Evolutionary conservation across 2,329 filamentous ascomycete species (phyloP), one percentile per base, ranked within the genome.

Genomic region (Cercospora nicotianae): DNA sequence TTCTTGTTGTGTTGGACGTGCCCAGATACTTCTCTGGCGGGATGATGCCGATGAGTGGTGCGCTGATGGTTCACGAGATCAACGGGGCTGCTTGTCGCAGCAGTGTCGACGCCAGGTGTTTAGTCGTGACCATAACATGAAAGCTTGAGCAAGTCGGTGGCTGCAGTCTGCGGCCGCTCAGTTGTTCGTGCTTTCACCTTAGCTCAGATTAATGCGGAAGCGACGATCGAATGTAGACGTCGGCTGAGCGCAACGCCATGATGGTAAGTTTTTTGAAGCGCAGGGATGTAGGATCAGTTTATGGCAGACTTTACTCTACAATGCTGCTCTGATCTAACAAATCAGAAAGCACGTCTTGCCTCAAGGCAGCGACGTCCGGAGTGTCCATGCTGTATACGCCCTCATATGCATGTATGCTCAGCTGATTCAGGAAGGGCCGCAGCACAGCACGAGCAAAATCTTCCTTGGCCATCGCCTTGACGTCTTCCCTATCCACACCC

Each of bases 371-470:
- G 73, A 85, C 77, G 78, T 96, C 92, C 28, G 91, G 80, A 51
- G 79, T 79, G 39, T 88, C 89, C 89, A 97, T 94, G 16, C 90
- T 89, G 79, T 99, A 99, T 65, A 91, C 94, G 69, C 90, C 91
- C 82, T 99, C 95, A 80, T 97, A 99, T 0, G 92, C 90, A 78
- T 90, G 92, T 75, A 99, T 97, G 77, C 94, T 97, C 71, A 99
- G 81, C 77, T 96, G 91, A 13, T 90, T 91, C 77, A 98, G 93
- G 81, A 97, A 98, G 0, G 94, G 94, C 72, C 91, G 85, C 70
- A 98, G 80, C 12, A 97, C 87, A 77, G 90, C 90, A 67, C 89
- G 88, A 5, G 95, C 87, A 67, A 98, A 82, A 71, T 88, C 86
- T 30, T 86, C 82, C 70, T 83, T 84, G 5, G 83, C 80, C 71